Conservation (phyloP, 1,284 basidiomycete species). For the Somion occarium region DNA sequence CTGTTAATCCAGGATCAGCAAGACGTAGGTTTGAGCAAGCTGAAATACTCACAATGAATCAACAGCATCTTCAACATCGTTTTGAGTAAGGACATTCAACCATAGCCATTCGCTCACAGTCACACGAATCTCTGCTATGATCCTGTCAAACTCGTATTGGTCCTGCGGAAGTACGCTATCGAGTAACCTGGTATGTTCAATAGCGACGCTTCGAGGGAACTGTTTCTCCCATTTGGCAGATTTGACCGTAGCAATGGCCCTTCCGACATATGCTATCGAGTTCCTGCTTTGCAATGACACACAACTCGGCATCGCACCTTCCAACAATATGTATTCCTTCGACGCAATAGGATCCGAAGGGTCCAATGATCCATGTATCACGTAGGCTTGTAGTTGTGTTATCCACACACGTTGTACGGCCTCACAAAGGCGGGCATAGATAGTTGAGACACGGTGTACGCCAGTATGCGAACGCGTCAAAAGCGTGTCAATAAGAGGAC, state of each 20-base stretch:
- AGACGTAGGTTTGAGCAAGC: not conserved
- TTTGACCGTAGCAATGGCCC: conserved; percentile 82
- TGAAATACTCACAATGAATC: conserved; percentile 55
- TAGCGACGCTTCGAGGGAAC: conserved; percentile 60
- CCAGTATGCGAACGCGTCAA: conserved; percentile 68
- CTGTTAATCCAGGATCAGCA: conserved; percentile 32
- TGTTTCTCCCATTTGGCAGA: conserved; percentile 75
- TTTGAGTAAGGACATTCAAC: conserved; percentile 80
- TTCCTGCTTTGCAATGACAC: conserved; percentile 68
- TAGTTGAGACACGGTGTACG: conserved; percentile 65
- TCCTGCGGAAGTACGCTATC: conserved; percentile 68
- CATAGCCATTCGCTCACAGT: conserved; percentile 88
- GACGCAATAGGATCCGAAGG: conserved; percentile 52
- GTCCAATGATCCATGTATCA: conserved; percentile 73
- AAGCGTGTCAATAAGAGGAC: conserved; percentile 74
- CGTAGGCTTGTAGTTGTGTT: conserved; percentile 69
- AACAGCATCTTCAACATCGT: conserved; percentile 75
- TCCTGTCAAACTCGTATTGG: conserved; percentile 68
- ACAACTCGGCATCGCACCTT: conserved; percentile 70
- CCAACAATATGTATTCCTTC: conserved; percentile 47
- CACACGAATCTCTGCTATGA: conserved; percentile 66
- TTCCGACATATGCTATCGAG: conserved; percentile 82
- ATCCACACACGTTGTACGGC: conserved; percentile 81
- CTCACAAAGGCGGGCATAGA: conserved; percentile 60
- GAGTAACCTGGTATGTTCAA: conserved; percentile 60